Conservation (phyloP, 2,329 filamentous ascomycete genomes). For the Aspergillus candidus region DNA sequence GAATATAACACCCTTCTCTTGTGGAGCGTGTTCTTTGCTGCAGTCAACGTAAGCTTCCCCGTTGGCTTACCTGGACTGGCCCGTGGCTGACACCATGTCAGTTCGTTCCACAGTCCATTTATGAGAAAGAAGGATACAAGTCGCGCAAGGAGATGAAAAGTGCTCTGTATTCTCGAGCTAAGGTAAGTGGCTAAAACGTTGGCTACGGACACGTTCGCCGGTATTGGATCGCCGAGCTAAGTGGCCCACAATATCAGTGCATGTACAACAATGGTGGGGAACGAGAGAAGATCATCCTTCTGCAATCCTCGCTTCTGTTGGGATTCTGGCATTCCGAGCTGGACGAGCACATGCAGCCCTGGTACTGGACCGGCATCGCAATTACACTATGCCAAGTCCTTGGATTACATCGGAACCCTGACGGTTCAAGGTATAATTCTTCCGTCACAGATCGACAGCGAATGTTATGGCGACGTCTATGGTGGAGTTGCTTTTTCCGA, state of each 20-base stretch:
- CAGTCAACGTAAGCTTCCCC: conserved; percentile 22
- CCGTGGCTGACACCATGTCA: conserved; percentile 1
- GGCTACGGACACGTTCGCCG: no score
- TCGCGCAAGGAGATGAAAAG: conserved; percentile 33
- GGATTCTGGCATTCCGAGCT: conserved; percentile 40
- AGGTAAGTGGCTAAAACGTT: conserved; percentile 15
- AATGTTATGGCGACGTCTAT: conserved; percentile 34
- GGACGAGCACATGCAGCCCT: conserved; percentile 39
- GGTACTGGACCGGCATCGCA: conserved; percentile 45
- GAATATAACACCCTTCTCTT: conserved; percentile 34
- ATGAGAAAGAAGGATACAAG: conserved; percentile 26
- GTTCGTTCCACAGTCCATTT: conserved; percentile 20
- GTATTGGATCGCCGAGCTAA: not conserved
- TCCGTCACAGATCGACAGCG: conserved; percentile 18
- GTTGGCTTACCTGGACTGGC: not conserved
- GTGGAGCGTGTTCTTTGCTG: conserved; percentile 38
- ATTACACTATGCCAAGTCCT: conserved; percentile 40
- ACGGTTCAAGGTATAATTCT: conserved; percentile 11
- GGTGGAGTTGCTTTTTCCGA: conserved; percentile 38
- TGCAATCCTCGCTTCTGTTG: conserved; percentile 40
- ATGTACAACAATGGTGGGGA: conserved; percentile 31
- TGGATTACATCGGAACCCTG: conserved; percentile 36
- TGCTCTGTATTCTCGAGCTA: conserved; percentile 33
- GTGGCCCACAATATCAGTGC: conserved; percentile 6
- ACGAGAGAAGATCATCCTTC: conserved; percentile 35